These are phyloP conservation scores for Verticillium isaacii DNA, from an alignment of 2,329 filamentous ascomycete genomes.

Conservation along the genomic window DNA sequence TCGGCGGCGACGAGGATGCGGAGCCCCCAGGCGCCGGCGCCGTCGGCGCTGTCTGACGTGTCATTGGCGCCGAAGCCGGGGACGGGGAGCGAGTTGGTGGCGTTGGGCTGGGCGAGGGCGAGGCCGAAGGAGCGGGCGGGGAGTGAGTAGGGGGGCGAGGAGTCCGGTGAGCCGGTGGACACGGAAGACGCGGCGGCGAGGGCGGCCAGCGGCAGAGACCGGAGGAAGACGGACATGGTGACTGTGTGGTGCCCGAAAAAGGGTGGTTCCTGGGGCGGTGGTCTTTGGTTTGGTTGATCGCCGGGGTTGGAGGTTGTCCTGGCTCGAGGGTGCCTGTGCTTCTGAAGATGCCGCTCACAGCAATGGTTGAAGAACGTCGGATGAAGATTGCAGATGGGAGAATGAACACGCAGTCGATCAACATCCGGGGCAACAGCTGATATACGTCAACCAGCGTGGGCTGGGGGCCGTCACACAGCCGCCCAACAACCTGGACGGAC, in stretches of 20 bases:
- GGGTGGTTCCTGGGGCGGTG: neutral
- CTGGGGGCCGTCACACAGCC: neutral
- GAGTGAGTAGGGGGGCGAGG: neutral
- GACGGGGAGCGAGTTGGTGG: neutral
- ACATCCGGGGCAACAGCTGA: neutral
- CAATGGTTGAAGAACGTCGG: neutral
- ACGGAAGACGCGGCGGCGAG: neutral
- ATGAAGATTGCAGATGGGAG: too few relatives aligned
- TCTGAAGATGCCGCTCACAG: neutral
- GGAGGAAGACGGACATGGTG: neutral
- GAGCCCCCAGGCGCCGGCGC: neutral
- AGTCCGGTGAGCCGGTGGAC: neutral
- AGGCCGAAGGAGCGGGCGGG: neutral
- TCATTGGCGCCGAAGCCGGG: neutral
- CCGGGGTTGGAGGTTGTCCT: neutral
- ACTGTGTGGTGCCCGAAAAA: neutral
- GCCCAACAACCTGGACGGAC: neutral
- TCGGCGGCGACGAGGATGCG: neutral
- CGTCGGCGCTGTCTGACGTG: neutral
- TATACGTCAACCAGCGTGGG: neutral
- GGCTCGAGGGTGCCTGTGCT: neutral
- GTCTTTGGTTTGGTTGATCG: neutral
- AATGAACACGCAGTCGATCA: neutral
- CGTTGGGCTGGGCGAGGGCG: neutral
- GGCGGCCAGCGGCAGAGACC: neutral